Percentiles rank a stretch among this genome's conserved stretches.
Conservation (phyloP, 106 monocot genomes). For the Dactylorhiza incarnata region DNA sequence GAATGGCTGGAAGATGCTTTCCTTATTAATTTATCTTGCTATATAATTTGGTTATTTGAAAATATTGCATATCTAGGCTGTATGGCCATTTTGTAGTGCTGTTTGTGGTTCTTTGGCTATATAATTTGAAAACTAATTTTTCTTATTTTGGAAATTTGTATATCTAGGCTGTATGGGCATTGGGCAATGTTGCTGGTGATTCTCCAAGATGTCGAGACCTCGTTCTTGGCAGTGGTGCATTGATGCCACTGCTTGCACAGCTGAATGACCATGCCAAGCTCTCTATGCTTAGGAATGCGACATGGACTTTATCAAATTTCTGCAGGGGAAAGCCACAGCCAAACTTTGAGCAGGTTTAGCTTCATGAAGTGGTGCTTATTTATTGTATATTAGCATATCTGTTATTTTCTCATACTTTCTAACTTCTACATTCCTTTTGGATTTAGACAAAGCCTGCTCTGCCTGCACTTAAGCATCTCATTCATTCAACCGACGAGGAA, state of each 20-base stretch:
- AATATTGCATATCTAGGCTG: slow-evolving; percentile 16
- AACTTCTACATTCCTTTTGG: not conserved
- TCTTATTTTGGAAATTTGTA: not conserved
- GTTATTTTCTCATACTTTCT: not conserved
- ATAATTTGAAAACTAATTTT: not conserved
- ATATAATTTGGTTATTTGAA: not conserved
- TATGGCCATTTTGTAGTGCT: slow-evolving; percentile 44
- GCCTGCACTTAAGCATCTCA: slow-evolving; percentile 39
- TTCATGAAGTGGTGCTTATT: not conserved
- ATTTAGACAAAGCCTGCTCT: slow-evolving; percentile 34
- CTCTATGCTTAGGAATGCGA: slow-evolving; percentile 52
- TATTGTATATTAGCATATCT: not conserved
- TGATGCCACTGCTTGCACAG: slow-evolving; percentile 35
- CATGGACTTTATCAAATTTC: slow-evolving; percentile 49
- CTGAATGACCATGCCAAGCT: slow-evolving; percentile 43
- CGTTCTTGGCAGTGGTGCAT: slow-evolving; percentile 37
- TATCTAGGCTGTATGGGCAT: slow-evolving; percentile 40
- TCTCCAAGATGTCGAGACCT: slow-evolving; percentile 44
- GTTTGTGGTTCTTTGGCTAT: slow-evolving; percentile 29
- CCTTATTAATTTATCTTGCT: not conserved
- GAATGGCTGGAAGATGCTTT: not conserved
- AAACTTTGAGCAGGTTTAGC: slow-evolving; percentile 32
- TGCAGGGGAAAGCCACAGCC: slow-evolving; percentile 40
- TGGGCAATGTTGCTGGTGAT: slow-evolving; percentile 55
- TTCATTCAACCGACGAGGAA: slow-evolving; percentile 45